Percentiles rank a stretch among this genome's conserved stretches.
These are phyloP conservation scores for Allomyces macrogynus DNA, from an alignment of 192 early-diverging fungal genomes.

Conservation along the genomic window DNA sequence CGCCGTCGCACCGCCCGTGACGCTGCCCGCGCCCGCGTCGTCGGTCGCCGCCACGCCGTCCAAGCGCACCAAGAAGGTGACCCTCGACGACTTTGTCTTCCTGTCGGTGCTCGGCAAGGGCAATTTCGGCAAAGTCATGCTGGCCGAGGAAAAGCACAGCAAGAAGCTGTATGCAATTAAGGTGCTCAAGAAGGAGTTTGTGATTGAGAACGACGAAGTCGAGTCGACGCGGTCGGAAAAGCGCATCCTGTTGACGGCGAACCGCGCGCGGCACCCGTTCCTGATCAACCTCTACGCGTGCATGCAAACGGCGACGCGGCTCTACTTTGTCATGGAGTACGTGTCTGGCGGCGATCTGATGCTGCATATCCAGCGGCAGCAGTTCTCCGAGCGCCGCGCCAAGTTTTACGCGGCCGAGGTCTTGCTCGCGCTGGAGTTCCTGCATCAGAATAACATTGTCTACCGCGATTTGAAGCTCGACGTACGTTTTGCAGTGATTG, in stretches of 20 bases:
- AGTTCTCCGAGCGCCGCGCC: constrained; percentile 75
- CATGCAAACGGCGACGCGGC: constrained; percentile 82
- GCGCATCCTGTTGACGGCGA: constrained; percentile 78
- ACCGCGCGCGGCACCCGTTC: constrained; percentile 81
- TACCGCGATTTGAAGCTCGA: constrained; percentile 32
- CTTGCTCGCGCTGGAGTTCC: constrained; percentile 81
- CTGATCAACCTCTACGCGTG: constrained; percentile 88
- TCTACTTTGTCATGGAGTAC: constrained; percentile 99
- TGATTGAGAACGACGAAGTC: constrained; percentile 95
- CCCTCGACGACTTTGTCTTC: constrained; percentile 83
- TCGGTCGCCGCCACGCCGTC: background rate
- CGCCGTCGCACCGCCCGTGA: background rate
- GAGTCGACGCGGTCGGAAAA: constrained; percentile 86
- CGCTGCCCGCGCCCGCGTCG: background rate
- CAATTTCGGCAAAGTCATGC: constrained; percentile 99
- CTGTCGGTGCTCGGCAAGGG: constrained; percentile 90
- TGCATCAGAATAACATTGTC: constrained; percentile 81
- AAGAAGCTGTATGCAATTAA: constrained; percentile 86
- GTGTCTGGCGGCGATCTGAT: constrained; percentile 93
- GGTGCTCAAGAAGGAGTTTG: constrained; percentile 94
- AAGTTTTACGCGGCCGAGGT: constrained; percentile 96
- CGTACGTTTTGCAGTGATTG: background rate
- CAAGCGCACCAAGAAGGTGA: constrained; percentile 29
- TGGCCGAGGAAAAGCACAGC: constrained; percentile 73
- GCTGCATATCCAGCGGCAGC: constrained; percentile 89